Base-by-base conservation (phyloP, 1,139 yeast species). In the Yamadazyma taylorii region DNA sequence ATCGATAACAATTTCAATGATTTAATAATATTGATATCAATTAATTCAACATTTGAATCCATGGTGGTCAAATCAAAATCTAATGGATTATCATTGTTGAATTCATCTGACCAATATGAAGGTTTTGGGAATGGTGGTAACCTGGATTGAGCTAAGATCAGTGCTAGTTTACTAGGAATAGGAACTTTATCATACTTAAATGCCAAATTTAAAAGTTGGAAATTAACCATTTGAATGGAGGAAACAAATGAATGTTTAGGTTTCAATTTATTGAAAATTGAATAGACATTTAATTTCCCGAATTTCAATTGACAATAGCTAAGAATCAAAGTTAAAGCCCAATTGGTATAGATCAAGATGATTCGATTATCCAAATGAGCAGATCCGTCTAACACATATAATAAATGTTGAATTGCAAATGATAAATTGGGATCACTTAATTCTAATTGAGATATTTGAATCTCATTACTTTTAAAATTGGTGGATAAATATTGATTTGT, bases 81-180 rank as follows among this genome's bases (percentile, higher is more conserved):
- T 17, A 38, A 35, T 8, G 46, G 44, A 9, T n/a, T n/a, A n/a
- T n/a, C n/a, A 9, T 29, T 32, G 2, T 32, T 26, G 19, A 32
- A 33, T 17, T 32, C 36, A 5, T 50, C 51, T n/a, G 43, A 36
- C 21, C 51, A 40, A 27, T 42, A 52, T 29, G 36, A 43, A 9
- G 56, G 46, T 37, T 54, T 61, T 1, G 70, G 50, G 11, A 62
- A 40, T 3, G 70, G 70, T 3, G 71, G 68, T 16, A 61, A 44
- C 3, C 40, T 37, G 15, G 57, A 50, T 39, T 35, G 35, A 55
- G 58, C 19, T 44, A 47, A 11, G 37, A 31, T 11, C 5, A 17
- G 12, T 6, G 13, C 9, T 7, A 39, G 3, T 33, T 17, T 6
- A 56, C 41, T 33, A 5, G 65, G 62, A 14, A 60, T 36, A 1